Conservation (phyloP, 352 stramenopile species). For the Phytophthora hybrid region DNA sequence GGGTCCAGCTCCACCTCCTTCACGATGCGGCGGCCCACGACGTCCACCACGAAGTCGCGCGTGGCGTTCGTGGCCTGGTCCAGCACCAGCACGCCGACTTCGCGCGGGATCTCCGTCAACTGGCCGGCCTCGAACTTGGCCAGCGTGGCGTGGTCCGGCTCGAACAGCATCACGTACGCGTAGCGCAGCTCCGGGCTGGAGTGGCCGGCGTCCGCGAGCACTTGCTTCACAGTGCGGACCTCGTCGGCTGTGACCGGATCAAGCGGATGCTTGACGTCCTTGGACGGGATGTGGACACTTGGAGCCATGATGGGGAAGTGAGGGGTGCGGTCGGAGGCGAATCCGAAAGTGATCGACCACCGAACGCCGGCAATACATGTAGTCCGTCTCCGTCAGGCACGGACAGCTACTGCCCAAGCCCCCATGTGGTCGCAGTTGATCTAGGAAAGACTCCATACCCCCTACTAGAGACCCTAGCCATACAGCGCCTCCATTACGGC, state of each 20-base stretch:
- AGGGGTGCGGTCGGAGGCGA: conserved; percentile 20
- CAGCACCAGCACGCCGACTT: conserved; percentile 53
- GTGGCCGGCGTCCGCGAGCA: conserved; percentile 51
- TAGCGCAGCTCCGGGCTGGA: conserved; percentile 45
- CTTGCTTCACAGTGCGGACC: conserved; percentile 52
- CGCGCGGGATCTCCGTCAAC: conserved; percentile 44
- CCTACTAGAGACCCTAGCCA: too few relatives aligned
- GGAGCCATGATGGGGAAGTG: conserved; percentile 13
- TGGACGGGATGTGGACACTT: conserved; percentile 32
- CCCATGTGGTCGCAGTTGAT: conserved; percentile 6
- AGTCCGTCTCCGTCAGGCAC: not conserved
- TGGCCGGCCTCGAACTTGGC: conserved; percentile 46
- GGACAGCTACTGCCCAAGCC: not conserved
- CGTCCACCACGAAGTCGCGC: conserved; percentile 52
- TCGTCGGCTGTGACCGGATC: conserved; percentile 56
- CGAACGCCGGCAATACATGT: not conserved
- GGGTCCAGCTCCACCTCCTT: conserved; percentile 46
- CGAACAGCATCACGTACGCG: conserved; percentile 64
- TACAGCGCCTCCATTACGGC: conserved; percentile 2
- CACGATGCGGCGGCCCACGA: conserved; percentile 41
- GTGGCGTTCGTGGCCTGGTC: conserved; percentile 46
- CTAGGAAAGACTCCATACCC: not conserved
- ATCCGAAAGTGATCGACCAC: conserved; percentile 39
- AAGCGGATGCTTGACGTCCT: conserved; percentile 47
- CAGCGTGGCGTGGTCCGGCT: conserved; percentile 55